These are phyloP conservation scores for Trichoderma afroharzianum DNA, from an alignment of 2,329 filamentous ascomycete genomes.

Conservation along the genomic window DNA sequence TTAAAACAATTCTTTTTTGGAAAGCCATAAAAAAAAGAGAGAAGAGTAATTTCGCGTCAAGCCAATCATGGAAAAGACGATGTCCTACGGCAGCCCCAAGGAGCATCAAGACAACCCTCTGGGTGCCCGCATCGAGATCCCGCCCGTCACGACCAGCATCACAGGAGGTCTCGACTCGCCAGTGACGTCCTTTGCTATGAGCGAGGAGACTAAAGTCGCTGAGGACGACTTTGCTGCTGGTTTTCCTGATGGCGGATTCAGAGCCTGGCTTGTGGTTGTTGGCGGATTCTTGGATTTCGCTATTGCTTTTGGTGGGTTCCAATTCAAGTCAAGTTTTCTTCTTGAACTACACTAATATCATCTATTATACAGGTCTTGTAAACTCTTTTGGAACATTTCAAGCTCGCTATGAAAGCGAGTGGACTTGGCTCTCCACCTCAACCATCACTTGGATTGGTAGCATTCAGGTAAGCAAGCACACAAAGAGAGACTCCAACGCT, in stretches of 20 bases:
- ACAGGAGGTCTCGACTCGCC: background rate
- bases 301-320: constrained; percentile 27
- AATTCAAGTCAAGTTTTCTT: background rate
- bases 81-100: background rate
- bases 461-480: constrained; percentile 23
- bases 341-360: background rate
- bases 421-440: constrained; percentile 31
- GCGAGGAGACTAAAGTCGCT: background rate
- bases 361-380: constrained; percentile 23
- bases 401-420: constrained; percentile 42
- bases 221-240: background rate
- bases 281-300: constrained; percentile 31
- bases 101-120: background rate
- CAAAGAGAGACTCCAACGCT: background rate
- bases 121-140: background rate
- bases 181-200: background rate
- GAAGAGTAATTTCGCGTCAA: background rate
- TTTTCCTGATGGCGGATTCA: constrained; percentile 26
- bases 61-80: background rate
- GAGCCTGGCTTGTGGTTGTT: constrained; percentile 32
- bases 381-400: constrained; percentile 55
- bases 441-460: constrained; percentile 42
- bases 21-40: background rate
- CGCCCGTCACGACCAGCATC: background rate
- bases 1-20: background rate